Evolutionary conservation across 192 early-diverging fungal species (phyloP).

Genomic region (Mortierella claussenii): DNA sequence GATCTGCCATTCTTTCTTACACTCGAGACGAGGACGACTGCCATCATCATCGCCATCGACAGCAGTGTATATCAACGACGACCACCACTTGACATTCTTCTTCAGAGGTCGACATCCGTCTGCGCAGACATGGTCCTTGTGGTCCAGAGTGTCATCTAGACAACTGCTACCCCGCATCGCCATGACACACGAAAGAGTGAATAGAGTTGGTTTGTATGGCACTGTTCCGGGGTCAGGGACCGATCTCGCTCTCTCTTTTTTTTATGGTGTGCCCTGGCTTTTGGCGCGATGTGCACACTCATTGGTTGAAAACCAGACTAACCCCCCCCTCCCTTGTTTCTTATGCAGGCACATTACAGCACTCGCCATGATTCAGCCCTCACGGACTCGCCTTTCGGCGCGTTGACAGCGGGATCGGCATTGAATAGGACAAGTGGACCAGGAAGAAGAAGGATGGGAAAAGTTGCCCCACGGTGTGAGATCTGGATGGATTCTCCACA

Average conservation of each 20-base stretch:
- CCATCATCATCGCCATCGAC: background rate
- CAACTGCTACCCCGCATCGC: constrained; percentile 8
- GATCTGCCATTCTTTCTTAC: too few relatives aligned
- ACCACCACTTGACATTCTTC: background rate
- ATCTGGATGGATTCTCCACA: too few relatives aligned
- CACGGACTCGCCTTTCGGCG: background rate
- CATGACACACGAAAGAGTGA: background rate
- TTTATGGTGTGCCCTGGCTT: background rate
- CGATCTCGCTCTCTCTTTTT: constrained; percentile 8
- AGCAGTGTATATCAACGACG: background rate
- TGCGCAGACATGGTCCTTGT: too few relatives aligned
- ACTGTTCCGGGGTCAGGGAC: background rate
- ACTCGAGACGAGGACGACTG: background rate
- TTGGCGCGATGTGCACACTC: constrained; percentile 14
- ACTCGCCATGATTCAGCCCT: background rate
- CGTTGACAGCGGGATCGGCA: too few relatives aligned
- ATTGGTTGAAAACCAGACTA: constrained; percentile 23
- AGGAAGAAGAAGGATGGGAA: too few relatives aligned
- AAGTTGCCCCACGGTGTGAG: too few relatives aligned
- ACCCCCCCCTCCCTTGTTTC: background rate
- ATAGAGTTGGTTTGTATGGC: constrained; percentile 3
- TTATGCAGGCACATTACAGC: background rate
- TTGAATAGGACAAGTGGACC: too few relatives aligned
- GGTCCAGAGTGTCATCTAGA: background rate
- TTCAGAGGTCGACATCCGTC: background rate